These are phyloP conservation scores for Melanopsichium pennsylvanicum DNA, from an alignment of 1,284 basidiomycete genomes.

Conservation along the genomic window DNA sequence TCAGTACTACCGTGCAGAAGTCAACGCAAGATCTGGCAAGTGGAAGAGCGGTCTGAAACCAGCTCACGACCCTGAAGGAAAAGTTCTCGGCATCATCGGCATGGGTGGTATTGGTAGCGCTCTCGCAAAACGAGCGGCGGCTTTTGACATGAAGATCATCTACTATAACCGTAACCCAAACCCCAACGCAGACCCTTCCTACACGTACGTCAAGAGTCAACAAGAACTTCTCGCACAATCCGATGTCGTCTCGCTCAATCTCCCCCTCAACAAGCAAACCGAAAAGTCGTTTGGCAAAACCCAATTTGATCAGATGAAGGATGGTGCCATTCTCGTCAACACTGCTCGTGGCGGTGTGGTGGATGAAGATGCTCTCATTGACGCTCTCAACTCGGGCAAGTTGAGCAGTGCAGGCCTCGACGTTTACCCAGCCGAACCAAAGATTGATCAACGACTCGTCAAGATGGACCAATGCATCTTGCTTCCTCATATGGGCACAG, in stretches of 20 bases:
- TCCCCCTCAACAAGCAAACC: constrained; percentile 68
- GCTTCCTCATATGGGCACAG: constrained; percentile 47
- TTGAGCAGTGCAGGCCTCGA: constrained; percentile 81
- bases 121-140: constrained; percentile 55
- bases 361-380: constrained; percentile 65
- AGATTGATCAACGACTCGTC: constrained; percentile 37
- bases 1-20: constrained; percentile 54
- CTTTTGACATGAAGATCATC: constrained; percentile 59
- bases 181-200: constrained; percentile 34
- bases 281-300: constrained; percentile 64
- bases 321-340: constrained; percentile 68
- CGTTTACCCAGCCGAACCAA: constrained; percentile 71
- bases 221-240: constrained; percentile 65
- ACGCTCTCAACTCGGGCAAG: constrained; percentile 42
- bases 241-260: constrained; percentile 70
- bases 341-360: constrained; percentile 69
- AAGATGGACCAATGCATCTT: constrained; percentile 43
- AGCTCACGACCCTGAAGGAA: constrained; percentile 54
- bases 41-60: constrained; percentile 49
- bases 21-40: constrained; percentile 47
- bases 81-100: constrained; percentile 58
- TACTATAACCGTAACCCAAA: constrained; percentile 59
- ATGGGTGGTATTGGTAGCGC: constrained; percentile 60
- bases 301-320: constrained; percentile 67
- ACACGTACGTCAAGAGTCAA: constrained; percentile 57